Percentiles rank a stretch among this genome's conserved stretches.
Evolutionary conservation across 2,329 filamentous ascomycete species (phyloP).

Genomic region (Diaporthe aspalathi): DNA sequence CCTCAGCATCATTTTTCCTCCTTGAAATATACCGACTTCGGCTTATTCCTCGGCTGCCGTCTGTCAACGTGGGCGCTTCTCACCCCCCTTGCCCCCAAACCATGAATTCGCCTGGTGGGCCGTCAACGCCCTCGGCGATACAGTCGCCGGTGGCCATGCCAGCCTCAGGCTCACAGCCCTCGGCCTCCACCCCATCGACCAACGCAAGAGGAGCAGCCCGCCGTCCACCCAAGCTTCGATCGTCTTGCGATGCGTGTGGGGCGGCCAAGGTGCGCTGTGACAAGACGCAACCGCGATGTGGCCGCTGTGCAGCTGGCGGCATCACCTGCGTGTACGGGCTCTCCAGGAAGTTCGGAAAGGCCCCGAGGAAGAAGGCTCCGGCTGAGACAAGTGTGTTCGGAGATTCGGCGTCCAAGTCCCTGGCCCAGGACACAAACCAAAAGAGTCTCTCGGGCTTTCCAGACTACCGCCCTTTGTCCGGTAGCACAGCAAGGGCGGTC

Average conservation of each 20-base stretch:
- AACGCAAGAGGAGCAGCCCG: slow-evolving; percentile 32
- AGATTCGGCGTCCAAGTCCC: slow-evolving; percentile 24
- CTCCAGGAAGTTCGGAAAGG: slow-evolving; percentile 39
- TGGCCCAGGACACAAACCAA: slow-evolving; percentile 34
- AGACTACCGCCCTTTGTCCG: slow-evolving; percentile 34
- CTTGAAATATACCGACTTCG: not conserved
- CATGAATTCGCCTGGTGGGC: slow-evolving; percentile 32
- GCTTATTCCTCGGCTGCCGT: not conserved
- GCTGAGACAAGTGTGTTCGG: slow-evolving; percentile 28
- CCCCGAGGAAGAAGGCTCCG: slow-evolving; percentile 36
- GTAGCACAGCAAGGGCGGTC: slow-evolving; percentile 32
- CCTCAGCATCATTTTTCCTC: slow-evolving; percentile 16
- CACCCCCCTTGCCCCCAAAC: not conserved
- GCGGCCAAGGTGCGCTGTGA: slow-evolving; percentile 39
- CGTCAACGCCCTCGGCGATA: slow-evolving; percentile 31
- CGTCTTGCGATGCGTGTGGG: slow-evolving; percentile 40
- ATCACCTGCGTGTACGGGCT: slow-evolving; percentile 38
- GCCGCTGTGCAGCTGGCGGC: slow-evolving; percentile 37
- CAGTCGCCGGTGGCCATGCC: slow-evolving; percentile 32
- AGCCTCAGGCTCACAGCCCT: slow-evolving; percentile 15
- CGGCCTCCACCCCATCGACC: slow-evolving; percentile 24
- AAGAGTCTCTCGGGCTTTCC: slow-evolving; percentile 34
- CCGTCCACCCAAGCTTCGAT: slow-evolving; percentile 39
- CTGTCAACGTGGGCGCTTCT: not conserved
- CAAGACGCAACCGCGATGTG: slow-evolving; percentile 39